Evolutionary conservation across 352 stramenopile species (phyloP), one percentile per base, ranked within the genome.

Genomic region (Chrysophaeum taylorii): DNA sequence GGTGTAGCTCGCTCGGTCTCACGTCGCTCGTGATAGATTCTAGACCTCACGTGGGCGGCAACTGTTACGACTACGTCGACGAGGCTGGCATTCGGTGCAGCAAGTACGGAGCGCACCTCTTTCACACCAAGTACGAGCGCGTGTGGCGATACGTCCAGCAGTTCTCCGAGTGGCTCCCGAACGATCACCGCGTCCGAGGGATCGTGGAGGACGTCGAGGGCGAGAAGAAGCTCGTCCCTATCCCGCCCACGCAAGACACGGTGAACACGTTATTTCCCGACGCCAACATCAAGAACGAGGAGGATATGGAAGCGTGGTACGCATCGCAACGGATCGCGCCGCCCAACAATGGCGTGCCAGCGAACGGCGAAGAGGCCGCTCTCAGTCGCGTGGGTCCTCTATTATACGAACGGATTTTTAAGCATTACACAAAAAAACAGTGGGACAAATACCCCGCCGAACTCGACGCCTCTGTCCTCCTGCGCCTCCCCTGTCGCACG

Each of bases 161-260:
- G 57, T 86, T 84, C 75, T 69, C 67, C 0, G 66, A 84, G n/a
- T 89, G 82, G 82, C 77, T 73, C 21, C 18, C 33, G 23, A 66
- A 85, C 43, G 77, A 89, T 62, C 84, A 89, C 67, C 66, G 80
- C 48, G 81, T 87, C 23, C 35, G 84, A 53, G 84, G 80, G 23
- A 5, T 76, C n/a, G 75, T 89, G 14, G 33, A 31, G 12, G 57
- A 66, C 35, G 41, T 66, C 57, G 64, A 86, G 70, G 79, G 77
- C 41, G 81, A 84, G 35, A 43, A 79, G 33, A 71, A 73, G 37
- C 66, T 76, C 64, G 76, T 88, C 4, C 80, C 81, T n/a, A 85
- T 88, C 69, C 84, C 84, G 23, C 80, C 86, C 9, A 89, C 83
- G 70, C 87, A 87, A 54, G 76, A 87, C 62, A 87, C 84, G 27